Percentiles rank a stretch among this genome's conserved stretches.
These are phyloP conservation scores for Wickerhamomyces xylosicus DNA, from an alignment of 805 yeast species.

Conservation along the genomic window DNA sequence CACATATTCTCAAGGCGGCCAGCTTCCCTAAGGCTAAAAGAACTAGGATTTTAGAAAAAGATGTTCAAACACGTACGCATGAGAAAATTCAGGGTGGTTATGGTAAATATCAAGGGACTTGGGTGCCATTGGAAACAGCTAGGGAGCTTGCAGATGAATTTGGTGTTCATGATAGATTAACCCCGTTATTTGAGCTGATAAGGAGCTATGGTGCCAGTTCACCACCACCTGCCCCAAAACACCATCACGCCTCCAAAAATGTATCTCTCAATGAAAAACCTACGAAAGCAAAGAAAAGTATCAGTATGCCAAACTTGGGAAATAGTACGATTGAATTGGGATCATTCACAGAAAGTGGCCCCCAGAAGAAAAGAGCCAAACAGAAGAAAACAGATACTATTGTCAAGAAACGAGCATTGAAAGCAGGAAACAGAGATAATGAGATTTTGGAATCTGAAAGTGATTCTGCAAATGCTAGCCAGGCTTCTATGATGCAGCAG, in stretches of 20 bases:
- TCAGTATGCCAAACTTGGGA: conserved; percentile 14
- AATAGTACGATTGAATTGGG: neutral
- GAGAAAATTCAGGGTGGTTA: conserved; percentile 97
- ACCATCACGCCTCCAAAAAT: conserved; percentile 46
- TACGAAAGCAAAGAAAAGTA: conserved; percentile 14
- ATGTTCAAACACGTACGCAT: conserved; percentile 82
- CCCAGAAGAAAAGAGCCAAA: conserved; percentile 18
- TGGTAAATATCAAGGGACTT: conserved; percentile 94
- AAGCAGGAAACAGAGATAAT: conserved; percentile 2
- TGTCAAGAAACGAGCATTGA: conserved; percentile 4
- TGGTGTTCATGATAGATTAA: conserved; percentile 50
- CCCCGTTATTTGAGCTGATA: conserved; percentile 56
- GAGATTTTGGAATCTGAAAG: conserved; percentile 3
- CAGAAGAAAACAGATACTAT: conserved; percentile 12
- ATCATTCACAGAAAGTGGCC: neutral
- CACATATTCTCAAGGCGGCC: conserved; percentile 89
- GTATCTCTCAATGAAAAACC: conserved; percentile 11
- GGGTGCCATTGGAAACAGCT: conserved; percentile 85
- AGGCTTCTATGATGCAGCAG: neutral
- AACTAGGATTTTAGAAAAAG: conserved; percentile 84
- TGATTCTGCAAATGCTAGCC: no score
- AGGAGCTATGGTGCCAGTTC: conserved; percentile 37
- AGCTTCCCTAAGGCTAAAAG: conserved; percentile 90
- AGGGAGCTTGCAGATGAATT: conserved; percentile 53
- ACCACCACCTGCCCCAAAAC: conserved; percentile 56